Percentiles rank a stretch among this genome's conserved stretches.
These are phyloP conservation scores for Barbarea vulgaris DNA, from an alignment of 345 rosid genomes.

Conservation along the genomic window DNA sequence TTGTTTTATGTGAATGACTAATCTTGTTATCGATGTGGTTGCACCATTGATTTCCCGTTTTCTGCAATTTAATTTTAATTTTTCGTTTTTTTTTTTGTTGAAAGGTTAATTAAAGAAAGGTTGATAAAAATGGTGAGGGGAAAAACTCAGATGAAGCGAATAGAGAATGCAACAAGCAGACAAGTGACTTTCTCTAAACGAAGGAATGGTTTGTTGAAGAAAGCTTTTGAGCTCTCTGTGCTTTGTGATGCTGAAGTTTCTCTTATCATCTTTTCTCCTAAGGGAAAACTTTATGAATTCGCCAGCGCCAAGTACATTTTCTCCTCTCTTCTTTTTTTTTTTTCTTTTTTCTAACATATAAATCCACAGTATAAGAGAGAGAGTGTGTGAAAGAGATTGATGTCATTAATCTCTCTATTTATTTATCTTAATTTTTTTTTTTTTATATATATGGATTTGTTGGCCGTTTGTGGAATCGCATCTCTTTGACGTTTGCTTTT, in stretches of 20 bases:
- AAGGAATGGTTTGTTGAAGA: constrained; percentile 72
- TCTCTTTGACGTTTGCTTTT: constrained; percentile 31
- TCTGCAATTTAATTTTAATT: not conserved
- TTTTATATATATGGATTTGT: constrained; percentile 7
- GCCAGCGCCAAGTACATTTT: constrained; percentile 59
- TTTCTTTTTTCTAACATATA: not conserved
- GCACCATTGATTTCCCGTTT: constrained; percentile 34
- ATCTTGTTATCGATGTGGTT: constrained; percentile 23
- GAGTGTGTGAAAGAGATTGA: not conserved
- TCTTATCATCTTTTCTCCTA: constrained; percentile 69
- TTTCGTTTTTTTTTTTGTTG: not conserved
- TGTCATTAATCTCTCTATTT: not conserved
- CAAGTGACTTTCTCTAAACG: constrained; percentile 86
- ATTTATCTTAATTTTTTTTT: not conserved
- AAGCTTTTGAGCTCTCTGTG: constrained; percentile 77
- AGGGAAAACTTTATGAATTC: constrained; percentile 71
- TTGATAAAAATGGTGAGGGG: too few relatives aligned
- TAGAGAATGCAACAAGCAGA: constrained; percentile 79
- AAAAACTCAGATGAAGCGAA: constrained; percentile 73
- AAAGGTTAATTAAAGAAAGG: constrained; percentile 19
- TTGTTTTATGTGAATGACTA: constrained; percentile 8
- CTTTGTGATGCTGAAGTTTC: constrained; percentile 86
- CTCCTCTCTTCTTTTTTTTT: not conserved
- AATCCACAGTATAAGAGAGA: not conserved
- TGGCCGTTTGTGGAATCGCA: constrained; percentile 23